Conservation (phyloP, 2,329 filamentous ascomycete species). For the Colletotrichum graminicola region DNA sequence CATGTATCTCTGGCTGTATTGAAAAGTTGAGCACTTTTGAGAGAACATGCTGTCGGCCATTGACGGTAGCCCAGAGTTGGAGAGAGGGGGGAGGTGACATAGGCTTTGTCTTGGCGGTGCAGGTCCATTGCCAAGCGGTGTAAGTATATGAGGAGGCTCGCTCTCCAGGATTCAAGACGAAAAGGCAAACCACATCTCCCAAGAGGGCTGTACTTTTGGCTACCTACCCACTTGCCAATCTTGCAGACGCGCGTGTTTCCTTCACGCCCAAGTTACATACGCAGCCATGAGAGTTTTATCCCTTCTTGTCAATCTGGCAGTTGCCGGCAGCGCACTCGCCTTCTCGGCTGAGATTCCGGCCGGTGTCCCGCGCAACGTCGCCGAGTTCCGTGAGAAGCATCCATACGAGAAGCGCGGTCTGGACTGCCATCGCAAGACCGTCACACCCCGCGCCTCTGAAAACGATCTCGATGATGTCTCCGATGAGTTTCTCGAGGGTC, state of each 20-base stretch:
- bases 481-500: slow-evolving; percentile 54
- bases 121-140: slow-evolving; percentile 31
- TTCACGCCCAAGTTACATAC: slow-evolving; percentile 11
- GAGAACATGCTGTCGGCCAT: neutral
- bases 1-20: slow-evolving; percentile 23
- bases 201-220: slow-evolving; percentile 28
- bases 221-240: slow-evolving; percentile 22
- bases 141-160: slow-evolving; percentile 37
- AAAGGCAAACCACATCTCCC: slow-evolving; percentile 29
- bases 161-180: slow-evolving; percentile 17
- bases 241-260: neutral
- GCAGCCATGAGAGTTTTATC: slow-evolving; percentile 43
- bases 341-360: slow-evolving; percentile 38
- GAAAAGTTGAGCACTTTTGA: neutral
- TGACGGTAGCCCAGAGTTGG: neutral
- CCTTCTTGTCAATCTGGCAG: slow-evolving; percentile 42
- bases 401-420: slow-evolving; percentile 61
- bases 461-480: slow-evolving; percentile 59
- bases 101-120: slow-evolving; percentile 27
- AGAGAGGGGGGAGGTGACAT: neutral
- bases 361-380: slow-evolving; percentile 46
- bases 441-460: slow-evolving; percentile 37
- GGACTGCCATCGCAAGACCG: slow-evolving; percentile 40
- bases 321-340: slow-evolving; percentile 38
- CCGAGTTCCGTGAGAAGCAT: slow-evolving; percentile 55